Evolutionary conservation across 352 stramenopile genomes (phyloP).

Genomic region (Plasmopara halstedii): DNA sequence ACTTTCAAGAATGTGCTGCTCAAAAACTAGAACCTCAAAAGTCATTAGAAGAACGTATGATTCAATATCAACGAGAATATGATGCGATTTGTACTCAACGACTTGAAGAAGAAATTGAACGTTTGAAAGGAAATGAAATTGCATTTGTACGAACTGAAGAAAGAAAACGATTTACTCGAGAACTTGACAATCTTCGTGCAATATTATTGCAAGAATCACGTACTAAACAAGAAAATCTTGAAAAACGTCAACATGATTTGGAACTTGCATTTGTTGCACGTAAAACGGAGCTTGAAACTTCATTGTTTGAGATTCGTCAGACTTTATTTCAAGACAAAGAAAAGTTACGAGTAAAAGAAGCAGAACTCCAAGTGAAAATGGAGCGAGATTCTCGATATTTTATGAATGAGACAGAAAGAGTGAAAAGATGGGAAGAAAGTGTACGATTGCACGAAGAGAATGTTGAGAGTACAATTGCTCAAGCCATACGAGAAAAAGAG

Average conservation of each 20-base stretch:
- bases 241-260: conserved; percentile 54
- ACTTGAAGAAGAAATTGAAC: conserved; percentile 44
- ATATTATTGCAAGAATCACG: conserved; percentile 44
- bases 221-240: conserved; percentile 32
- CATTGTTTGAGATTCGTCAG: conserved; percentile 60
- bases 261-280: conserved; percentile 45
- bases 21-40: conserved; percentile 29
- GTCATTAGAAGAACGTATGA: conserved; percentile 52
- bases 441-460: conserved; percentile 39
- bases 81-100: conserved; percentile 48
- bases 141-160: conserved; percentile 54
- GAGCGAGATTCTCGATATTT: conserved; percentile 41
- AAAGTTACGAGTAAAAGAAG: conserved; percentile 40
- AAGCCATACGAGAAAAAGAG: conserved; percentile 44
- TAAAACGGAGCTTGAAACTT: conserved; percentile 46
- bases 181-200: conserved; percentile 35
- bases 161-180: conserved; percentile 38
- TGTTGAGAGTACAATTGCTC: conserved; percentile 29
- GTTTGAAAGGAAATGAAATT: conserved; percentile 46
- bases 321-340: conserved; percentile 62
- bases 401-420: conserved; percentile 33
- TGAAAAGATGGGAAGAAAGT: conserved; percentile 41
- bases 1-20: conserved; percentile 33
- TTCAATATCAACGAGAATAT: conserved; percentile 62
- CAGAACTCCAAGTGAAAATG: conserved; percentile 39